A percentile compares a stretch with the other conserved stretches of the same genome.
These are phyloP conservation scores for Cucurbita pepo DNA, from an alignment of 306 rosid species.

Conservation along the genomic window DNA sequence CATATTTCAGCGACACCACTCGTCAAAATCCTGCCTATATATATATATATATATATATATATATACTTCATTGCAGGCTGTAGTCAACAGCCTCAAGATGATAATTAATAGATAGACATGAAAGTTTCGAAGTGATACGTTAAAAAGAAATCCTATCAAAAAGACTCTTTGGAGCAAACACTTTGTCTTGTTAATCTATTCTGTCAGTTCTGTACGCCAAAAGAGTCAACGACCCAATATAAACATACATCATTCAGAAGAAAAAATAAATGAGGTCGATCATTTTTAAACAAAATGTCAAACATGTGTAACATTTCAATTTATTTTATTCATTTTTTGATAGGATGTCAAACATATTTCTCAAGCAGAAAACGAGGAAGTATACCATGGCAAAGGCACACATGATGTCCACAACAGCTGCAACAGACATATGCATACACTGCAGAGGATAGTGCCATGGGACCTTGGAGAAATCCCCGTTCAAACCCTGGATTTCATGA, in stretches of 20 bases:
- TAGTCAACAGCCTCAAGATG: not conserved
- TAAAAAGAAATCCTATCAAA: no score
- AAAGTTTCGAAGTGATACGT: not conserved
- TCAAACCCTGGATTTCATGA: constrained; percentile 52
- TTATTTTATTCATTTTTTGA: not conserved
- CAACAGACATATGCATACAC: constrained; percentile 68
- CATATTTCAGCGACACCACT: constrained; percentile 13
- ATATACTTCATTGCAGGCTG: not conserved
- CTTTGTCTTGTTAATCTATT: no score
- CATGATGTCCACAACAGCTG: constrained; percentile 56
- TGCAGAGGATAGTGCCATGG: constrained; percentile 65
- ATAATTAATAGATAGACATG: not conserved
- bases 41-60: no score
- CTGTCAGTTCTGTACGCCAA: not conserved
- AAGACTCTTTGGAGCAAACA: no score
- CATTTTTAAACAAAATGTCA: no score
- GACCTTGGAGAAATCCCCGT: constrained; percentile 32
- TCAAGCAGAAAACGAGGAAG: not conserved
- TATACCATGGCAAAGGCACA: constrained; percentile 93
- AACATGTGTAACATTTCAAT: no score
- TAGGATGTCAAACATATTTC: not conserved
- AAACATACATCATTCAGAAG: no score
- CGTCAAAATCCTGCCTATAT: no score
- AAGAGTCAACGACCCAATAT: not conserved
- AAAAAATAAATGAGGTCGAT: no score